phyloP scores from a whole-genome alignment of 2,329 filamentous ascomycete species.

The Fusarium sp. region DNA sequence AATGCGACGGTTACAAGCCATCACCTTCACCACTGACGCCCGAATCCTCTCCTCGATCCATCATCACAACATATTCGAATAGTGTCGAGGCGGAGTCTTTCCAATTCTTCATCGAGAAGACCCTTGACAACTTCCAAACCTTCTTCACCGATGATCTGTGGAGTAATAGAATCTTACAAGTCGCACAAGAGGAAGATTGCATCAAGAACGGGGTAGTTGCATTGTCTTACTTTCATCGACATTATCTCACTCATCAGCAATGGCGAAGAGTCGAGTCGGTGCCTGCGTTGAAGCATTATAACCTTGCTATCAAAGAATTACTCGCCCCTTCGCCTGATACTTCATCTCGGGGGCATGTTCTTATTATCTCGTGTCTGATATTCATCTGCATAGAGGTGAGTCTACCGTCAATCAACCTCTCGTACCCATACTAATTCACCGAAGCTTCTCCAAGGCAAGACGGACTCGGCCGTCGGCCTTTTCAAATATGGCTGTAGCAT shows the following conservation, averaged over 20 bases:
- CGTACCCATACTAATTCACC: not conserved
- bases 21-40: not conserved
- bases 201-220: slow-evolving; percentile 20
- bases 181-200: slow-evolving; percentile 7
- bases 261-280: not conserved
- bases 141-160: slow-evolving; percentile 27
- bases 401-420: accelerated
- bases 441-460: slow-evolving; percentile 31
- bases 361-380: slow-evolving; percentile 27
- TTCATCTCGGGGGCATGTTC: not conserved
- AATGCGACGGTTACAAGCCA: slow-evolving; percentile 23
- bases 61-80: not conserved
- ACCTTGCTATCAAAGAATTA: slow-evolving; percentile 22
- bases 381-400: slow-evolving; percentile 30
- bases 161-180: slow-evolving; percentile 16
- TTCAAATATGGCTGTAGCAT: slow-evolving; percentile 31
- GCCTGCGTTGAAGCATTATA: slow-evolving; percentile 18
- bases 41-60: not conserved
- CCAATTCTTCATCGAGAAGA: slow-evolving; percentile 31
- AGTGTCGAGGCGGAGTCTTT: slow-evolving; percentile 8
- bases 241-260: slow-evolving; percentile 10
- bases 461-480: slow-evolving; percentile 14
- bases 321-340: not conserved
- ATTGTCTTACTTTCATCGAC: slow-evolving; percentile 15
- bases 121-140: slow-evolving; percentile 21